These are phyloP conservation scores for Geranomyces michiganensis DNA, from an alignment of 192 early-diverging fungal species.

Conservation along the genomic window DNA sequence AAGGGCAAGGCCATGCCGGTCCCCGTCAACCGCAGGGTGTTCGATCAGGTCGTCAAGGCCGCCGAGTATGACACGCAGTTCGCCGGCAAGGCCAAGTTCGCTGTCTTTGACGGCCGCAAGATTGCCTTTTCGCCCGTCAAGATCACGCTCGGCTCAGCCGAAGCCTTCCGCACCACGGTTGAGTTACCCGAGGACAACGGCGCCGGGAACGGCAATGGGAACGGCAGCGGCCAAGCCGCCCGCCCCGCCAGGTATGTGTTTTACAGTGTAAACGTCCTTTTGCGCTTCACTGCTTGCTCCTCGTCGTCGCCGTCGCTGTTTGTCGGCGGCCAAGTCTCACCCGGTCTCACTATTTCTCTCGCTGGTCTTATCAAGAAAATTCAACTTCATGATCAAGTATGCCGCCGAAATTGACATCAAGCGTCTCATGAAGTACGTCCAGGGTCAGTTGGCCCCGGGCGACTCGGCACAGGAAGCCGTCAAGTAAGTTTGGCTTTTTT, in stretches of 20 bases:
- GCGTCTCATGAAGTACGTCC: slow-evolving; percentile 25
- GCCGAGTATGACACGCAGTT: neutral
- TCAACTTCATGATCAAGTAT: slow-evolving; percentile 30
- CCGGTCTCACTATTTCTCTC: neutral
- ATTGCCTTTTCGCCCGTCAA: slow-evolving; percentile 29
- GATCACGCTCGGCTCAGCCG: slow-evolving; percentile 20
- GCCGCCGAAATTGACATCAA: slow-evolving; percentile 21
- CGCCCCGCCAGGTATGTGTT: slow-evolving; percentile 1
- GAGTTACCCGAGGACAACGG: slow-evolving; percentile 30
- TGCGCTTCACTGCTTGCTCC: neutral
- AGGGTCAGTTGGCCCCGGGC: slow-evolving; percentile 2
- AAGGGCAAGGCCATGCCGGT: neutral
- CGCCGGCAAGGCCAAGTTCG: neutral
- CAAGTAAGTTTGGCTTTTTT: slow-evolving; percentile 22
- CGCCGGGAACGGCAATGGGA: neutral
- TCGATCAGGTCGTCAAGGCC: slow-evolving; percentile 4
- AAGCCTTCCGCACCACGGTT: neutral
- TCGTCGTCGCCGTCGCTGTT: neutral
- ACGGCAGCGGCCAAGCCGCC: slow-evolving; percentile 8
- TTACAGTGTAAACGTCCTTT: neutral
- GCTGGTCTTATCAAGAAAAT: slow-evolving; percentile 23
- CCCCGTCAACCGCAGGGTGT: slow-evolving; percentile 30
- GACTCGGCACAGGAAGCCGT: slow-evolving; percentile 25
- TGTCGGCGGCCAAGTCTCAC: too few species aligned
- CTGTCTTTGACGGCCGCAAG: slow-evolving; percentile 33